phyloP scores from a whole-genome alignment of 495 filamentous ascomycete species.

The Parachaetomium inaequale region DNA sequence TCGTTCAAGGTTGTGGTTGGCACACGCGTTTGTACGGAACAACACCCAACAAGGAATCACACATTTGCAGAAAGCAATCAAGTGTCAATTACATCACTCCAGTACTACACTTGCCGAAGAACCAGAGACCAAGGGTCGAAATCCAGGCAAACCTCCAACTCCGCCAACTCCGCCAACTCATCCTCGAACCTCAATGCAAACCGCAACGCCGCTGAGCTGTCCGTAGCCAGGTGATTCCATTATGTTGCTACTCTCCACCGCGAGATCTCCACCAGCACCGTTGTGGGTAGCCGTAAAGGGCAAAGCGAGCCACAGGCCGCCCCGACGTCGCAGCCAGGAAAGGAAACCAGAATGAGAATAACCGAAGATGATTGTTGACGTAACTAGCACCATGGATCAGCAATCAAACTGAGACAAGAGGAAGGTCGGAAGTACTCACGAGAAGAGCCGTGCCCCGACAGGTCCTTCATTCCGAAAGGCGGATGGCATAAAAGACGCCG shows the following conservation, averaged over 20 bases:
- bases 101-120: background rate
- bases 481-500: slow-evolving; percentile 50
- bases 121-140: background rate
- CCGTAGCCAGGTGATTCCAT: background rate
- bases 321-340: background rate
- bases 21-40: no score
- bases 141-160: slow-evolving; percentile 6
- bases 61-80: background rate
- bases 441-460: background rate
- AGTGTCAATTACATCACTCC: background rate
- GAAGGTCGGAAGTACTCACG: background rate
- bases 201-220: background rate
- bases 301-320: no score
- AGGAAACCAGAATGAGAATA: background rate
- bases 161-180: background rate
- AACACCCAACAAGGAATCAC: background rate
- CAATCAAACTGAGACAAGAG: background rate
- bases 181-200: background rate
- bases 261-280: background rate
- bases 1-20: background rate
- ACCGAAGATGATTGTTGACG: background rate
- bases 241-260: background rate
- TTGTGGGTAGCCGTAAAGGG: background rate
- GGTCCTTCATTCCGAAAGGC: slow-evolving; percentile 21
- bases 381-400: background rate